phyloP scores from a whole-genome alignment of 805 yeast genomes.

The Wickerhamiella azymoides region DNA sequence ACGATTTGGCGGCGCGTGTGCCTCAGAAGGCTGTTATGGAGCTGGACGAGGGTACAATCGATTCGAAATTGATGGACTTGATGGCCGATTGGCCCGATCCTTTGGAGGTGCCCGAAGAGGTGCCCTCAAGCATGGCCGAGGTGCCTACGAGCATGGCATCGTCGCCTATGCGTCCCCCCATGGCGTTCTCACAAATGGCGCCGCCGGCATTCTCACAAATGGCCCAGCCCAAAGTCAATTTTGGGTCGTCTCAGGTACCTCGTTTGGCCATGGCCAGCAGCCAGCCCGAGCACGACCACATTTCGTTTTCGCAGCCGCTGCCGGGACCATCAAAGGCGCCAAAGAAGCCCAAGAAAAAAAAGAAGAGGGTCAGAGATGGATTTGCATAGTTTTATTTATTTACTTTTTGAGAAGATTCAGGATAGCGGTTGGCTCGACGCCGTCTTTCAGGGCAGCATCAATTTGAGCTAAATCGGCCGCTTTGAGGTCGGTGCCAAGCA shows the following conservation, averaged over 20 bases:
- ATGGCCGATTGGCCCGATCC: not conserved
- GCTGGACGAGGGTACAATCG: not conserved
- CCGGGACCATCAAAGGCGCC: constrained; percentile 6
- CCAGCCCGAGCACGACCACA: not conserved
- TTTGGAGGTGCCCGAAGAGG: not conserved
- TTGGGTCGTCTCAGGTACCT: not conserved
- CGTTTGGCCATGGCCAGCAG: not conserved
- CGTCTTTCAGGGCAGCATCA: constrained; percentile 20
- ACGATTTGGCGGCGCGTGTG: not conserved
- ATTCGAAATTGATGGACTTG: not conserved
- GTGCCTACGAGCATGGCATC: too few species aligned
- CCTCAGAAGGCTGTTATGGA: not conserved
- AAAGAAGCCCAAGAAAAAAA: constrained; percentile 5
- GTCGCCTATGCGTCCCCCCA: not conserved
- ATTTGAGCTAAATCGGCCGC: constrained; percentile 18
- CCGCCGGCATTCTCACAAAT: too few species aligned
- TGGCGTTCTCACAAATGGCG: too few species aligned
- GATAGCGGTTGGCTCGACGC: constrained; percentile 24
- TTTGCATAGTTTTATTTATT: constrained; percentile 3
- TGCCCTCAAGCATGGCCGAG: too few species aligned
- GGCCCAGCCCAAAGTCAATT: too few species aligned
- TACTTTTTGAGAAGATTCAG: constrained; percentile 13
- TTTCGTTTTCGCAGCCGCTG: constrained; percentile 14
- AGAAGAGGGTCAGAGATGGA: constrained; percentile 8
- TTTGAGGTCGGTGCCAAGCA: constrained; percentile 23